Evolutionary conservation across 805 yeast genomes (phyloP), one percentile per base, ranked within the genome.

Genomic region (Clavispora santaluciae): DNA sequence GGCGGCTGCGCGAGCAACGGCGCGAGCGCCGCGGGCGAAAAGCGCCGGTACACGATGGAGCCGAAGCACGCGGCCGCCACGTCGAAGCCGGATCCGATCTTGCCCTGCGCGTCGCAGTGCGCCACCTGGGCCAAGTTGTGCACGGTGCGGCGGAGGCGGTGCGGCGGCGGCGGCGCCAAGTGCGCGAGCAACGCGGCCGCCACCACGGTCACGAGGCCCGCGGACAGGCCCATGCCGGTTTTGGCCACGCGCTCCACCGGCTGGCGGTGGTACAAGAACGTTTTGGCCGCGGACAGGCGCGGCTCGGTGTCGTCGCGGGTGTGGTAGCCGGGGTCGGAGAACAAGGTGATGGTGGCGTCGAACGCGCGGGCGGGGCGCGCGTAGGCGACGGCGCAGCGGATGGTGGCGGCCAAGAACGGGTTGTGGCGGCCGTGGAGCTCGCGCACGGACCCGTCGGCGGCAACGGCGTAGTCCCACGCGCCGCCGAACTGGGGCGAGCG

Each of bases 11-110:
- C 68, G 16, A 62, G 57, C 26, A 76, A 55, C 22, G 50, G 55
- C 24, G 63, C 64, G 36, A 78, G 75, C 25, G 78, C 44, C 6
- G 51, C 59, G 0, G 95, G 86, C 3, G 71, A 65, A 54, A 93
- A 93, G 45, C 99, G 70, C 33, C 77, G 72, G 61, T 93, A 93
- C 5, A 81, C 72, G 35, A 90, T 83, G 0, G 96, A 85, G 1
- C 99, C 99, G 61, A 74, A 91, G 0, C 86, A 83, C 0, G 99
- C 99, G 20, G 97, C 83, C 0, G 96, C 98, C 31, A 93, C 95
- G 58, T 93, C 99, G 61, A 93, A 93, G 0, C 99, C 99, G 3
- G 96, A 88, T 0, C 99, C 99, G 20, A 93, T 81, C 61, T 93
- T 93, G 23, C 87, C 86, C 60, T 93, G 99, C 3, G 99, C 98